These are phyloP conservation scores for Plasmodium fragile DNA, from an alignment of 169 alveolate species.

Conservation along the genomic window DNA sequence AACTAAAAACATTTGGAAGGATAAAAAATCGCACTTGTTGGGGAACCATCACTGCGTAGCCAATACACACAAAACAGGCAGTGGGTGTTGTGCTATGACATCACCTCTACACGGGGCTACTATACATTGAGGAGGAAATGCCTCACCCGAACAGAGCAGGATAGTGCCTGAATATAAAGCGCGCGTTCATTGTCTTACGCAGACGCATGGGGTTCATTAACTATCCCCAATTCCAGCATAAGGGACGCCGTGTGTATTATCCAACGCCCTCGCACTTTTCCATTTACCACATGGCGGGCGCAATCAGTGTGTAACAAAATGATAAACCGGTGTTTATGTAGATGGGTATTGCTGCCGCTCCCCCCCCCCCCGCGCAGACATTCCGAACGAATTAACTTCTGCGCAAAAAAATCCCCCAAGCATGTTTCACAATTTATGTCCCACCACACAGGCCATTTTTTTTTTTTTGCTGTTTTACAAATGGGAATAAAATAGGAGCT, in stretches of 20 bases:
- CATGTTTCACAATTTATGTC: neutral
- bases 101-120: neutral
- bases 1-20: neutral
- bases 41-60: neutral
- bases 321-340: neutral
- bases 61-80: neutral
- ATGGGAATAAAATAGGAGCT: neutral
- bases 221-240: neutral
- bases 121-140: neutral
- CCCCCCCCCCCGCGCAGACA: neutral
- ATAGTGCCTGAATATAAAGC: neutral
- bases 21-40: neutral
- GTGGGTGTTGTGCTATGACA: neutral
- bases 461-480: neutral
- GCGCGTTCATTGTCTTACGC: neutral
- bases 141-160: neutral
- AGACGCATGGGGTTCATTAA: neutral
- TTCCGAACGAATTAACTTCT: neutral
- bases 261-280: neutral
- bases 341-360: neutral
- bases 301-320: neutral
- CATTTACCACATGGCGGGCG: neutral
- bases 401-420: neutral
- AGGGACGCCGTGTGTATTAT: neutral
- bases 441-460: neutral